These are phyloP conservation scores for Penicillium psychrofluorescens DNA, from an alignment of 495 filamentous ascomycete genomes.

Conservation along the genomic window DNA sequence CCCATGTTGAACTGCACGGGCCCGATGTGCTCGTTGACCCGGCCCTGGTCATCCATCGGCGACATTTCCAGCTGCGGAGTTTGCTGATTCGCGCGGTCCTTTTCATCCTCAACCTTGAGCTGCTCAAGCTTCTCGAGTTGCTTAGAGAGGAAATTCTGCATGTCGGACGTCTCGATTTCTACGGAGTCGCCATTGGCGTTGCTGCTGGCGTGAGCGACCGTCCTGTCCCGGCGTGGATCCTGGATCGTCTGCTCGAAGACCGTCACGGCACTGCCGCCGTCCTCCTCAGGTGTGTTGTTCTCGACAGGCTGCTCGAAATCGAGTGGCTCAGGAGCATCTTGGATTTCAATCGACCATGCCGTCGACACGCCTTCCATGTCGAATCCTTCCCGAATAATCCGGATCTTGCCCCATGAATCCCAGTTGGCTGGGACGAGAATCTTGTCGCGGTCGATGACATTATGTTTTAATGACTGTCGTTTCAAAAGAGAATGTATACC, in stretches of 20 bases:
- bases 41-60: slow-evolving; percentile 43
- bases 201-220: slow-evolving; percentile 41
- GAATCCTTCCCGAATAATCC: slow-evolving; percentile 87
- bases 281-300: slow-evolving; percentile 17
- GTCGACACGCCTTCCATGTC: slow-evolving; percentile 81
- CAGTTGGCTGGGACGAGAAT: slow-evolving; percentile 91
- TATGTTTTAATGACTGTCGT: slow-evolving; percentile 78
- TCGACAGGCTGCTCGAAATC: slow-evolving; percentile 8
- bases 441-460: slow-evolving; percentile 93
- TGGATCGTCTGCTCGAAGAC: slow-evolving; percentile 75
- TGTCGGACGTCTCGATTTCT: slow-evolving; percentile 68
- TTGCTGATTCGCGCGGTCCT: slow-evolving; percentile 35
- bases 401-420: slow-evolving; percentile 98
- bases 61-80: slow-evolving; percentile 39
- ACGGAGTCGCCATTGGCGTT: slow-evolving; percentile 34
- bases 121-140: slow-evolving; percentile 70
- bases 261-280: slow-evolving; percentile 50
- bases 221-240: slow-evolving; percentile 57
- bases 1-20: slow-evolving; percentile 97
- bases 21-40: slow-evolving; percentile 83
- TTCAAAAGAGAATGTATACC: slow-evolving; percentile 86
- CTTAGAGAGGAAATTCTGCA: slow-evolving; percentile 67
- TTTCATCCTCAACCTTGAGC: slow-evolving; percentile 57
- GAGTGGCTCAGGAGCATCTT: slow-evolving; percentile 40
- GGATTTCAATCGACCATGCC: slow-evolving; percentile 78